Conservation (phyloP, 179 eudicot species). For the Patellifolia procumbens region DNA sequence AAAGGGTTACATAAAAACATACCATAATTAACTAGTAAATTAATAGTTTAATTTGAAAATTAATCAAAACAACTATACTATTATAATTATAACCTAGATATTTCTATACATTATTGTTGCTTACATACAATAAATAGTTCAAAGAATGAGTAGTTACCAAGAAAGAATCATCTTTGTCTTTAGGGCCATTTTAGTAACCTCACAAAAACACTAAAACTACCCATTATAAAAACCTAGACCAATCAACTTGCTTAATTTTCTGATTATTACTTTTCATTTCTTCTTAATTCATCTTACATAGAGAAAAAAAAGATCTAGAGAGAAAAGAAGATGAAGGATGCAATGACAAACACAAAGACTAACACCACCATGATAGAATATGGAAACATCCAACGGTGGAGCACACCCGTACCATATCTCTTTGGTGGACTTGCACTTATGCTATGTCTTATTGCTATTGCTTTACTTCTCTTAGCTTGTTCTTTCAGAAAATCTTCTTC, state of each 20-base stretch:
- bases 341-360: not conserved
- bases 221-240: not conserved
- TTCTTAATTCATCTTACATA: not conserved
- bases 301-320: not conserved
- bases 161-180: constrained; percentile 5
- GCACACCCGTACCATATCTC: constrained; percentile 38
- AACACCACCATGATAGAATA: not conserved
- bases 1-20: not conserved
- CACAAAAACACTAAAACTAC: not conserved
- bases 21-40: not conserved
- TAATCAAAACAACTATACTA: not conserved
- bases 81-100: not conserved
- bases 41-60: not conserved
- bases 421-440: constrained; percentile 35
- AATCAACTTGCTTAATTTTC: not conserved
- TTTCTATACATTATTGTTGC: not conserved
- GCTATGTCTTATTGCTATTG: constrained; percentile 30
- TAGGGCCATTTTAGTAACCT: not conserved
- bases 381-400: constrained; percentile 8
- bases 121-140: not conserved
- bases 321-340: not conserved
- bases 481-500: constrained; percentile 25
- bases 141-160: constrained; percentile 20
- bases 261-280: not conserved
- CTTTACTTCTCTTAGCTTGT: constrained; percentile 38